These are phyloP conservation scores for Globisporangium viniferum DNA, from an alignment of 352 stramenopile genomes.

Conservation along the genomic window DNA sequence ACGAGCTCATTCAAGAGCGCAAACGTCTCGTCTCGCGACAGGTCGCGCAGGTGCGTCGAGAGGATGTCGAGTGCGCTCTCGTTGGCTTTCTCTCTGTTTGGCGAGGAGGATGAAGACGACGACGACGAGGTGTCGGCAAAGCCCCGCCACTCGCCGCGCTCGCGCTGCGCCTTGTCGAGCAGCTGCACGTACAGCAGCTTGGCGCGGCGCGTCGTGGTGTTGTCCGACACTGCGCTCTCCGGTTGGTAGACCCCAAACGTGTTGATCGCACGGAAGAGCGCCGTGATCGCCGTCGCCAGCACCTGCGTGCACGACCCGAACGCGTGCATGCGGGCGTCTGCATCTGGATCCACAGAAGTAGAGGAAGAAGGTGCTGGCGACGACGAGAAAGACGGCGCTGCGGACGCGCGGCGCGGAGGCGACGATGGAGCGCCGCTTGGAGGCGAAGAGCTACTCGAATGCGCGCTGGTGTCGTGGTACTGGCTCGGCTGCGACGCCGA, in stretches of 20 bases:
- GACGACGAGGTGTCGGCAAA: constrained; percentile 23
- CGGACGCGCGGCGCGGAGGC: background rate
- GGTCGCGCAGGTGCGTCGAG: constrained; percentile 3
- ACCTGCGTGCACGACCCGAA: constrained; percentile 58
- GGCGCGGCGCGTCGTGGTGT: constrained; percentile 35
- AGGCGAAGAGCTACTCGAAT: background rate
- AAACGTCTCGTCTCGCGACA: constrained; percentile 30
- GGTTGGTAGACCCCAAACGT: constrained; percentile 29
- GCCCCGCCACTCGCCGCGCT: constrained; percentile 65
- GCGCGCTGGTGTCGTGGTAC: background rate
- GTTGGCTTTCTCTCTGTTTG: background rate
- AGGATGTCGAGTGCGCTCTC: constrained; percentile 23
- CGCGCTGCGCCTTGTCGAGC: constrained; percentile 61
- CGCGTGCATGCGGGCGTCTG: constrained; percentile 25
- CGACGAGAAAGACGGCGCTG: background rate
- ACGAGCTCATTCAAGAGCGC: constrained; percentile 55
- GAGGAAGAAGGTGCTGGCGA: background rate
- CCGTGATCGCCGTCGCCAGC: constrained; percentile 42
- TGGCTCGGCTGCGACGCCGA: constrained; percentile 21
- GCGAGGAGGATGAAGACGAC: background rate
- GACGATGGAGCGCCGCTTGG: background rate
- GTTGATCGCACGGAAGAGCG: constrained; percentile 51
- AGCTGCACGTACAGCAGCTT: constrained; percentile 72
- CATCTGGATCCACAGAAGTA: background rate
- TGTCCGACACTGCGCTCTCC: constrained; percentile 19